Evolutionary conservation across 345 rosid species (phyloP).

Genomic region (Raphanus raphanistrum): DNA sequence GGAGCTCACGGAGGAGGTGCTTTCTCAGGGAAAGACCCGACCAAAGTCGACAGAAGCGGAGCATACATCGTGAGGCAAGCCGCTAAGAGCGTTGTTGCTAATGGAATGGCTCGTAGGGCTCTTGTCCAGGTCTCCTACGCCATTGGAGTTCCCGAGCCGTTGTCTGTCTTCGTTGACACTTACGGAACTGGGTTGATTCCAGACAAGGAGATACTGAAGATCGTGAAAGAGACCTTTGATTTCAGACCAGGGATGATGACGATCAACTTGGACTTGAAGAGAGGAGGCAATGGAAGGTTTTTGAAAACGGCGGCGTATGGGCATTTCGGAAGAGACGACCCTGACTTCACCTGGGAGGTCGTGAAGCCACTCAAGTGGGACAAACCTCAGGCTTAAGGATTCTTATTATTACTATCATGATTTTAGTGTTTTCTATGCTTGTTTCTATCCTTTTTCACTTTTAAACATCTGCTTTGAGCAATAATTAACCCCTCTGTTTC

Average conservation of each 20-base stretch:
- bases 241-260: constrained; percentile 47
- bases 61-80: constrained; percentile 45
- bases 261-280: constrained; percentile 6
- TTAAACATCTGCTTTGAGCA: constrained; percentile 21
- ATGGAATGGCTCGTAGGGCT: constrained; percentile 43
- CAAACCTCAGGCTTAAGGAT: constrained; percentile 40
- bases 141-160: constrained; percentile 44
- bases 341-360: constrained; percentile 45
- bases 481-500: constrained; percentile 23
- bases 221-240: constrained; percentile 42
- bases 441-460: not conserved
- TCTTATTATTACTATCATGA: not conserved
- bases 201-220: constrained; percentile 46
- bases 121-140: constrained; percentile 46
- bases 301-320: constrained; percentile 41
- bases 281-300: not conserved
- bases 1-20: not conserved
- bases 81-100: constrained; percentile 39
- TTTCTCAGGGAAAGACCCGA: not conserved
- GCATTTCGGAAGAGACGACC: constrained; percentile 46
- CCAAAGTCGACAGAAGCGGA: not conserved
- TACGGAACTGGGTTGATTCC: constrained; percentile 41
- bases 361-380: constrained; percentile 43
- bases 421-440: not conserved
- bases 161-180: constrained; percentile 42